Base-by-base conservation (phyloP, 1,284 basidiomycete species). In the Apiotrichum sp. region DNA sequence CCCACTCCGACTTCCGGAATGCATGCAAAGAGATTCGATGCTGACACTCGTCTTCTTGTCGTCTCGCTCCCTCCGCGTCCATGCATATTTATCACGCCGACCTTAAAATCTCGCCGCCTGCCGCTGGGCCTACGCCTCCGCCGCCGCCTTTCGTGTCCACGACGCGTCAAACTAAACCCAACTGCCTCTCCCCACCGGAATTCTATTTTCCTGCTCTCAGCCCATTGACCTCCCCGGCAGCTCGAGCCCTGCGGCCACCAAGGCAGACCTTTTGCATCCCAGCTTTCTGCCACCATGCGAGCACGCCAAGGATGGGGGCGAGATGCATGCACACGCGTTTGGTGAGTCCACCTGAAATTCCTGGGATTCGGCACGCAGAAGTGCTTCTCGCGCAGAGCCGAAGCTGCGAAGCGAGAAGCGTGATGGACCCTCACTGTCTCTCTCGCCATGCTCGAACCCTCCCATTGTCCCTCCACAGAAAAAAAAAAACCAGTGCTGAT, bases 271-370 rank as follows among this genome's bases (percentile, higher is more conserved):
- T n/a, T 47, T 70, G 7, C 68, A 72, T 38, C 70, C 70, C n/a
- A 65, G 67, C 41, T 71, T 74, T 57, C 57, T 73, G 3, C 69
- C 71, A 2, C 67, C 70, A 39, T 74, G 72, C 58, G 65, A 73
- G 56, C 71, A 73, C 50, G 63, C 60, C 40, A 54, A 59, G 39
- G 62, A 64, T 22, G 66, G 64, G 35, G 70, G 70, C 31, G 72
- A 74, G 41, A 68, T 72, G 68, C 72, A 74, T 62, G 65, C 70
- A 11, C 72, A 74, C 45, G 72, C 72, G 36, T 68, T 73, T 58
- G 72, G 72, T 74, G 50, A 58, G 71, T 67, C 14, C 43, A 22
- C 33, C 50, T 52, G 47, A 44, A 33, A 43, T 31, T 45, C 51
- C 35, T 32, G 47, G 34, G 38, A 46, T 46, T 16, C 35, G 33